These are phyloP conservation scores for Penicillium mononematosum DNA, from an alignment of 495 filamentous ascomycete genomes.

Conservation along the genomic window DNA sequence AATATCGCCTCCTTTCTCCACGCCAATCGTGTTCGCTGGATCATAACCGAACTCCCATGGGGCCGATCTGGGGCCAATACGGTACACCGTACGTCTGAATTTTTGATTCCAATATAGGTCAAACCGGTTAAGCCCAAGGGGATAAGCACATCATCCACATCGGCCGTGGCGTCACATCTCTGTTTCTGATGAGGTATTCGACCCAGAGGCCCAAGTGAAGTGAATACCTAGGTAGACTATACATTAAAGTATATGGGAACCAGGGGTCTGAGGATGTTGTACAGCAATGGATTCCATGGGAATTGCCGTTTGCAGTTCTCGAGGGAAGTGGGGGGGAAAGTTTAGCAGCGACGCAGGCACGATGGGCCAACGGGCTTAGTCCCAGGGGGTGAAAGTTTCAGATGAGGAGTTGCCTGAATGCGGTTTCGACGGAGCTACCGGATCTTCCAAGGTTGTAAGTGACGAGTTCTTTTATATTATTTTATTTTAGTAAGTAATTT, in stretches of 20 bases:
- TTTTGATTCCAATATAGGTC: not conserved
- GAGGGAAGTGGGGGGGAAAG: not conserved
- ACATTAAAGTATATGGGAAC: conserved; percentile 4
- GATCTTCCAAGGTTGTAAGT: not conserved
- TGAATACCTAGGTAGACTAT: conserved; percentile 2
- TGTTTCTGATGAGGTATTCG: not conserved
- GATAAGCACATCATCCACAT: conserved; percentile 11
- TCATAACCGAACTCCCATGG: conserved; percentile 1
- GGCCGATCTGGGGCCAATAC: conserved; percentile 3
- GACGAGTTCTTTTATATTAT: conserved; percentile 2
- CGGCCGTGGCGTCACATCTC: conserved; percentile 10
- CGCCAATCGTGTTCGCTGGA: conserved; percentile 6
- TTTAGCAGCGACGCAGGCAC: conserved; percentile 12
- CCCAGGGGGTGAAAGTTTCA: conserved; percentile 9
- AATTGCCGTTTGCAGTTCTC: conserved; percentile 8
- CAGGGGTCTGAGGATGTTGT: conserved; percentile 1
- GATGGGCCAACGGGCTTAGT: conserved; percentile 8
- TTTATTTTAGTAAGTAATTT: not conserved
- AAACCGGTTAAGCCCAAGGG: not conserved
- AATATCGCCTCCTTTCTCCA: not conserved
- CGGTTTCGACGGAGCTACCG: conserved; percentile 10
- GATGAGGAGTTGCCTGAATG: conserved; percentile 9
- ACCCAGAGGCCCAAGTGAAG: not conserved
- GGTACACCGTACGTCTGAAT: not conserved
- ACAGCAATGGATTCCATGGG: not conserved